Conservation (phyloP, 306 rosid genomes). For the Cucurbita maxima region DNA sequence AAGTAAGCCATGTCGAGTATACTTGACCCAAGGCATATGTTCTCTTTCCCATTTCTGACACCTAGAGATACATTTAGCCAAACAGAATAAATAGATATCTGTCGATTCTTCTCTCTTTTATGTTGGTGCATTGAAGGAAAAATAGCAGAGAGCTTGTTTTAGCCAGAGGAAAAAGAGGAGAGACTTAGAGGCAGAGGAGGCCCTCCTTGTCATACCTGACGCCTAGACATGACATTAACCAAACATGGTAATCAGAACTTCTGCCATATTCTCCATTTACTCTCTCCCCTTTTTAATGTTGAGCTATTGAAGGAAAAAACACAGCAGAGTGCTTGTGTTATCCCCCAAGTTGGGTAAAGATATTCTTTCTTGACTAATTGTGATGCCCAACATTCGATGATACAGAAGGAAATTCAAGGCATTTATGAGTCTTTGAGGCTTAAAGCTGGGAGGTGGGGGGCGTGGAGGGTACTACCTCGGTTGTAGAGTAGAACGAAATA, state of each 20-base stretch:
- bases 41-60: not conserved
- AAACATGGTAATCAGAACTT: not conserved
- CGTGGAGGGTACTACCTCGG: no score
- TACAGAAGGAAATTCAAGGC: not conserved
- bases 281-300: not conserved
- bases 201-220: not conserved
- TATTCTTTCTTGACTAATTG: not conserved
- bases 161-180: not conserved
- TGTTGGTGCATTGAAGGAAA: not conserved
- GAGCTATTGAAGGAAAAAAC: not conserved
- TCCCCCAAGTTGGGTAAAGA: not conserved
- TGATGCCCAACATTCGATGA: not conserved
- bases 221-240: not conserved
- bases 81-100: not conserved
- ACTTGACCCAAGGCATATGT: not conserved
- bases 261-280: not conserved
- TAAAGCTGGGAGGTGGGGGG: not conserved
- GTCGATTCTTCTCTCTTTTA: not conserved
- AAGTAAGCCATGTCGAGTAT: not conserved
- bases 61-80: not conserved
- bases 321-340: not conserved
- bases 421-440: not conserved
- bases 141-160: not conserved
- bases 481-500: no score
- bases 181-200: not conserved